Evolutionary conservation across 1,284 basidiomycete genomes (phyloP).

Genomic region (Rhizoctonia solani): DNA sequence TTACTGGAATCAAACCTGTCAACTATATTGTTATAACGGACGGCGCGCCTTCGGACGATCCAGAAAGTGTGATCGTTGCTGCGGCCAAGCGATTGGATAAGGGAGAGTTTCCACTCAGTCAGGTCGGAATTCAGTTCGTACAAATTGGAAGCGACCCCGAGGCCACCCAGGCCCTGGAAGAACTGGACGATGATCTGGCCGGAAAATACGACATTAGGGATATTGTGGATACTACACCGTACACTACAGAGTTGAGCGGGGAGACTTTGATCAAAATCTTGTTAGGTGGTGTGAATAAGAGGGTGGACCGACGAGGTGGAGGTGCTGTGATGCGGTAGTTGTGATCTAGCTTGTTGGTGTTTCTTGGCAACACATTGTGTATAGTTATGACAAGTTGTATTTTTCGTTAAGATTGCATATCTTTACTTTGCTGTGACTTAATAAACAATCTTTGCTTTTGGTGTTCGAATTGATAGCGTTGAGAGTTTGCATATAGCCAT

Average conservation of each 20-base stretch:
- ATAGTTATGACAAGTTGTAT: no score
- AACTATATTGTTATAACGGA: conserved; percentile 68
- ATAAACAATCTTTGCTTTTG: no score
- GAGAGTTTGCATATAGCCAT: no score
- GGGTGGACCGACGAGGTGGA: conserved; percentile 38
- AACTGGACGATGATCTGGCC: conserved; percentile 56
- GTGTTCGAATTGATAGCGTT: no score
- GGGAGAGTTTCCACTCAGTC: conserved; percentile 42
- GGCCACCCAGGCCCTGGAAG: conserved; percentile 53
- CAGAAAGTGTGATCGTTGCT: conserved; percentile 43
- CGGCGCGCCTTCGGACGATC: conserved; percentile 49
- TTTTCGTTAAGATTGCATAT: no score
- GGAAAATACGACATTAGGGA: conserved; percentile 48
- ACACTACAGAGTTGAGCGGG: conserved; percentile 44
- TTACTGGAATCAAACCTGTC: conserved; percentile 52
- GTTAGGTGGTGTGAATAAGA: conserved; percentile 48
- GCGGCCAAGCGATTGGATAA: conserved; percentile 43
- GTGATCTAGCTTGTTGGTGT: background rate
- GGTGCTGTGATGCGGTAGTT: conserved; percentile 19
- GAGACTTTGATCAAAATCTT: conserved; percentile 54
- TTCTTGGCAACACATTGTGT: background rate
- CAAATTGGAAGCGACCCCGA: conserved; percentile 56
- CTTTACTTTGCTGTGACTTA: no score
- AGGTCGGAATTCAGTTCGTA: conserved; percentile 63
- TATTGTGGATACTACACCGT: conserved; percentile 55